Percentiles rank a stretch among this genome's conserved stretches.
These are phyloP conservation scores for Blechomonas ayalai DNA, from an alignment of 208 protist species.

Conservation along the genomic window DNA sequence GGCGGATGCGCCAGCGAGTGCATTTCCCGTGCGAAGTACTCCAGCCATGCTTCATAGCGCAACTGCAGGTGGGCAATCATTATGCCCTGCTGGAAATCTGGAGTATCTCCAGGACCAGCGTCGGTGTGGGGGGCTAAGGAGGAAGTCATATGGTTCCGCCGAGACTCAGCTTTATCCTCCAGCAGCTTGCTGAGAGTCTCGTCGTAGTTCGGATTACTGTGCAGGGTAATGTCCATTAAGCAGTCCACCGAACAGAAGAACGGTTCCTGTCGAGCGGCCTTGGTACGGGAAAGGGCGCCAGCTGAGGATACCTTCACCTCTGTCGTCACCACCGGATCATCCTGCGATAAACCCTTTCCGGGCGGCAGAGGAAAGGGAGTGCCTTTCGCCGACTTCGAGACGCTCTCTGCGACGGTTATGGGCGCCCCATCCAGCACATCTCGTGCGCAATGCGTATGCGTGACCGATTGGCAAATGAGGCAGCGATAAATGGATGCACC, in stretches of 20 bases:
- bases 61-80: slow-evolving; percentile 28
- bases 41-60: slow-evolving; percentile 47
- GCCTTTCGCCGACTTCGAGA: too few relatives aligned
- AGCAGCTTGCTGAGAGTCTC: slow-evolving; percentile 21
- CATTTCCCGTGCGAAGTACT: slow-evolving; percentile 56
- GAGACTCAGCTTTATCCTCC: slow-evolving; percentile 20
- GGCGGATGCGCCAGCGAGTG: slow-evolving; percentile 30
- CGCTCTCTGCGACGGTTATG: not conserved
- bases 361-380: too few relatives aligned
- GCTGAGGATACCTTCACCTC: too few relatives aligned
- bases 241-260: slow-evolving; percentile 52
- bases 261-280: slow-evolving; percentile 5
- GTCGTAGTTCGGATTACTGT: slow-evolving; percentile 40
- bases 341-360: too few relatives aligned
- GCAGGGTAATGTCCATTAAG: slow-evolving; percentile 31
- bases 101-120: not conserved
- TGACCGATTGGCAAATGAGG: slow-evolving; percentile 23
- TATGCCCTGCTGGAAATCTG: not conserved
- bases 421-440: slow-evolving; percentile 12
- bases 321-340: not conserved
- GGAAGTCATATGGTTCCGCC: slow-evolving; percentile 26
- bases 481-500: slow-evolving; percentile 15
- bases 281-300: too few relatives aligned
- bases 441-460: slow-evolving; percentile 36
- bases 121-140: not conserved